Evolutionary conservation across 192 early-diverging fungal genomes (phyloP), one percentile per base, ranked within the genome.

Genomic region (Mortierella claussenii): DNA sequence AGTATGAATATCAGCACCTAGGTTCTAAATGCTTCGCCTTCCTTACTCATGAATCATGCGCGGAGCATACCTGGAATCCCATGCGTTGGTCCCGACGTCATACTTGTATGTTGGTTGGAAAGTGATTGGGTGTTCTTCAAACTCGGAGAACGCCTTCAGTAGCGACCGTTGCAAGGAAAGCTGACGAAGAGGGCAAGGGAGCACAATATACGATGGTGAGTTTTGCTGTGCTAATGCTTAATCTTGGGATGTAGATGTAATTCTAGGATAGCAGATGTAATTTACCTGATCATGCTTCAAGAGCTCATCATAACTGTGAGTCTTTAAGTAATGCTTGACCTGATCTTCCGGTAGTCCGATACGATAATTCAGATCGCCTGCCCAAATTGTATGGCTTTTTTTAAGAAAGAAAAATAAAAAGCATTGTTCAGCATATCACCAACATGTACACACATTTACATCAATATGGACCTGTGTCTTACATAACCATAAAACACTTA

Each of bases 361-460:
- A 4, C 97, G 88, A 79, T 99, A 98, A 74, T 99, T 99, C 55
- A 99, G 71, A 73, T 99, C 97, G 27, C 97, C 97, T 17, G 97
- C 73, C 92, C 94, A 99, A 46, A 99, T 84, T 24, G 94, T 80
- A 73, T 93, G 89, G 58, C 91, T 90, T n/a, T n/a, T n/a, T n/a
- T n/a, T n/a, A n/a, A n/a, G n/a, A n/a, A n/a, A n/a, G n/a, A n/a
- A n/a, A n/a, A n/a, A n/a, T n/a, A n/a, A n/a, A n/a, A n/a, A n/a
- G n/a, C n/a, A n/a, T n/a, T n/a, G n/a, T n/a, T n/a, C n/a, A n/a
- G n/a, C n/a, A n/a, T n/a, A n/a, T n/a, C n/a, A n/a, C n/a, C n/a
- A n/a, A n/a, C n/a, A n/a, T n/a, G n/a, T n/a, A n/a, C n/a, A n/a
- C n/a, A n/a, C n/a, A n/a, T n/a, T n/a, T n/a, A n/a, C n/a, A n/a